Conservation (phyloP, 2,329 filamentous ascomycete genomes). For the Salinomyces thailandicus region DNA sequence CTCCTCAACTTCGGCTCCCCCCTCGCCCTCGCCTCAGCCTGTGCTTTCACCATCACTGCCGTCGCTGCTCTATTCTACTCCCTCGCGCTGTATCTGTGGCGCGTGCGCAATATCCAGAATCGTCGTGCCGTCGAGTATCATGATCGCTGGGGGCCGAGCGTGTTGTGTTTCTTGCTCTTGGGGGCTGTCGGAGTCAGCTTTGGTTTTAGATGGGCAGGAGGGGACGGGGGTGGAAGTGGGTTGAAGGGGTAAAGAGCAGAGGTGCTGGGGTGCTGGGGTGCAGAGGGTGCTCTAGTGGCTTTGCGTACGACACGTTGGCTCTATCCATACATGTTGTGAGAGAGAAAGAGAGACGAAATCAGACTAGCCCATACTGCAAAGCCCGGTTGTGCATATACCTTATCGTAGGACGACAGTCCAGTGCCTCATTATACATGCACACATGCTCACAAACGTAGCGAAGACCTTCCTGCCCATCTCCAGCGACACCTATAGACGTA, state of each 20-base stretch:
- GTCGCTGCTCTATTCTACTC: conserved; percentile 71
- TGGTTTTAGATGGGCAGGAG: conserved; percentile 55
- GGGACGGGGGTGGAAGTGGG: conserved; percentile 37
- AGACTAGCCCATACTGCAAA: not conserved
- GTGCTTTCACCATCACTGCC: conserved; percentile 70
- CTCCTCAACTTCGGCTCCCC: conserved; percentile 67
- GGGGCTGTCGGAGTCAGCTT: conserved; percentile 69
- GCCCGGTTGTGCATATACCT: too few species aligned
- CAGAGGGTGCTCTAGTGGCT: too few species aligned
- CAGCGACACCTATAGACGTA: too few species aligned
- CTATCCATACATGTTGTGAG: too few species aligned
- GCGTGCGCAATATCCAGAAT: conserved; percentile 73
- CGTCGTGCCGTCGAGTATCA: conserved; percentile 83
- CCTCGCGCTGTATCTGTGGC: conserved; percentile 75
- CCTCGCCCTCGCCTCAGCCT: conserved; percentile 52
- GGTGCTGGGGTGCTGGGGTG: not conserved
- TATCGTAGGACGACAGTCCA: too few species aligned
- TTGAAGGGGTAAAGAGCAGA: not conserved
- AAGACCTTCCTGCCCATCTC: too few species aligned
- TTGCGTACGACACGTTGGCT: too few species aligned
- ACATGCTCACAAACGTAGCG: too few species aligned
- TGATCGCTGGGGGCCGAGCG: conserved; percentile 73
- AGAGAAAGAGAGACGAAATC: not conserved
- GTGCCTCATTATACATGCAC: too few species aligned
- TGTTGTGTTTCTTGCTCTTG: conserved; percentile 64